phyloP scores from a whole-genome alignment of 2,329 filamentous ascomycete genomes.

The Fusarium sp. region DNA sequence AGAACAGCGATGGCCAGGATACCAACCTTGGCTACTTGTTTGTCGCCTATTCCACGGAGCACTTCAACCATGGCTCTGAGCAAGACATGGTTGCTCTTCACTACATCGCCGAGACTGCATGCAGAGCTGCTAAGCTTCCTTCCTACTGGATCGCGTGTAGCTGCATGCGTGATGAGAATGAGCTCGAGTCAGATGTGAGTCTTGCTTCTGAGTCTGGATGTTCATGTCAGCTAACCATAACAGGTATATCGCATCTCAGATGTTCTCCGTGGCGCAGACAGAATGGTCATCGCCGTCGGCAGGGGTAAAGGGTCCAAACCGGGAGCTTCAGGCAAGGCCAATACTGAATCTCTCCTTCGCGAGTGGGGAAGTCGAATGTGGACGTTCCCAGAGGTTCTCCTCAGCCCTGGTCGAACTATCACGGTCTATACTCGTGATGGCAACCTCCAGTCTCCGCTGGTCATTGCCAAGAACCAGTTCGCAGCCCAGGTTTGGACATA shows the following conservation, averaged over 20 bases:
- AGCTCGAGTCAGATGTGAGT: conserved; percentile 48
- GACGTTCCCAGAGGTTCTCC: conserved; percentile 50
- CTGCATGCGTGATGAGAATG: conserved; percentile 47
- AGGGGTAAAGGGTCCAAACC: conserved; percentile 32
- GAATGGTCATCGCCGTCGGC: conserved; percentile 48
- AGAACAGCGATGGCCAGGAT: conserved; percentile 42
- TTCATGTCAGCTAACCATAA: conserved; percentile 8
- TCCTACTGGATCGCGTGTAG: conserved; percentile 50
- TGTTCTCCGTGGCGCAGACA: conserved; percentile 46
- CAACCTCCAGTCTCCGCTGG: conserved; percentile 34
- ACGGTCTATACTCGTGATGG: conserved; percentile 48
- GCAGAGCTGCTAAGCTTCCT: conserved; percentile 45
- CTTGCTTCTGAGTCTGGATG: too few relatives aligned
- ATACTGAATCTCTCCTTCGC: conserved; percentile 45
- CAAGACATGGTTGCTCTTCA: conserved; percentile 48
- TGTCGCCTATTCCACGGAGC: conserved; percentile 49
- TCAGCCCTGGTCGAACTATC: conserved; percentile 46
- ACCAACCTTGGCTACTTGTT: conserved; percentile 45
- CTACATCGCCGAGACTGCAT: conserved; percentile 49
- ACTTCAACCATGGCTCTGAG: conserved; percentile 45
- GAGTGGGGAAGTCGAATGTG: conserved; percentile 52
- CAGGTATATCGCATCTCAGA: conserved; percentile 49
- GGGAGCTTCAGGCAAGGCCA: conserved; percentile 28
- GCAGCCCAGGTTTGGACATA: conserved; percentile 51
- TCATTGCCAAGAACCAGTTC: conserved; percentile 54